Evolutionary conservation across 164 flowering plant species (phyloP).

Genomic region (Macadamia tetraphylla): DNA sequence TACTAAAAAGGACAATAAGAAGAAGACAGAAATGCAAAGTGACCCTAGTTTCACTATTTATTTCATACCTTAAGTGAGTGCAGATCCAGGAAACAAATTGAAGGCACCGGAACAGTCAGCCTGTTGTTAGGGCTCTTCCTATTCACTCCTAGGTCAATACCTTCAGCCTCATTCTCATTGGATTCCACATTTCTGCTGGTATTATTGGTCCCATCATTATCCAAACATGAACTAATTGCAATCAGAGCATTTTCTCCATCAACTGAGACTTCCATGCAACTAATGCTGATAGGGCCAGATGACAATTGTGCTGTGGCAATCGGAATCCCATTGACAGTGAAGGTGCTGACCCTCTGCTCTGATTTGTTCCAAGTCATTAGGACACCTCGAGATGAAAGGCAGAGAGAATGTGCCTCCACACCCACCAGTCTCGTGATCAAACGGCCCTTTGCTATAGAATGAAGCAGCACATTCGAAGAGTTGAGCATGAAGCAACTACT

Average conservation of each 20-base stretch:
- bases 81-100: conserved; percentile 78
- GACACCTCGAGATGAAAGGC: conserved; percentile 75
- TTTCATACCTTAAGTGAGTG: conserved; percentile 63
- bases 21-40: background rate
- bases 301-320: conserved; percentile 51
- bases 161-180: conserved; percentile 10
- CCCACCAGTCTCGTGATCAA: conserved; percentile 59
- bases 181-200: conserved; percentile 9
- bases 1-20: background rate
- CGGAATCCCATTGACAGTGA: conserved; percentile 67
- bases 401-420: conserved; percentile 68
- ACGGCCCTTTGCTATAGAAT: conserved; percentile 81
- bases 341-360: conserved; percentile 46
- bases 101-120: conserved; percentile 54
- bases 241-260: conserved; percentile 71
- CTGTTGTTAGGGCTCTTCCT: conserved; percentile 19
- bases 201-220: conserved; percentile 25
- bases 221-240: conserved; percentile 47
- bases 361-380: conserved; percentile 74
- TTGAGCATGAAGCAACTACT: conserved; percentile 64
- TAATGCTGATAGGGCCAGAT: conserved; percentile 40
- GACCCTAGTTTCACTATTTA: background rate
- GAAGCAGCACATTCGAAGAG: conserved; percentile 74
- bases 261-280: conserved; percentile 86
- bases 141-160: conserved; percentile 18